Evolutionary conservation across 352 stramenopile species (phyloP).

Genomic region (Blastocystis sp.): DNA sequence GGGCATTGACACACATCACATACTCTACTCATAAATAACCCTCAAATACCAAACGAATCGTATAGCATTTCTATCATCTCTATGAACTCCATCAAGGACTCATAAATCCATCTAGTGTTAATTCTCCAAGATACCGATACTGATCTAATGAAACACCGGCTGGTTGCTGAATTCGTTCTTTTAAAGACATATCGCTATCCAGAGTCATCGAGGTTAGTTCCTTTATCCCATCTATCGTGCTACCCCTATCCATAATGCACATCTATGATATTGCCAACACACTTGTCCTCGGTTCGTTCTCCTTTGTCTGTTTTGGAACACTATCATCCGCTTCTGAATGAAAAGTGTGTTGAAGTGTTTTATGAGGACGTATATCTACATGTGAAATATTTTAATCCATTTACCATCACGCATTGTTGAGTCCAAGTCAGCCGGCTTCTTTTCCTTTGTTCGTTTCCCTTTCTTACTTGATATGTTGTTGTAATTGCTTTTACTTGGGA

Average conservation of each 20-base stretch:
- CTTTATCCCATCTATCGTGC: not conserved
- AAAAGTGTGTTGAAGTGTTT: not conserved
- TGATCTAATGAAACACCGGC: conserved; percentile 3
- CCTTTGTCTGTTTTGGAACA: not conserved
- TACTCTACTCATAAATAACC: conserved; percentile 7
- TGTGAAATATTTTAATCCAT: not conserved
- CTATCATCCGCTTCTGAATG: not conserved
- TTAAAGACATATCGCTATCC: not conserved
- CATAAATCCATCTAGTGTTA: conserved; percentile 40
- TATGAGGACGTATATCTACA: not conserved
- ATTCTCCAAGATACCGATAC: not conserved
- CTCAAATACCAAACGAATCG: not conserved
- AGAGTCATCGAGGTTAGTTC: conserved; percentile 22
- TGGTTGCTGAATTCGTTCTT: not conserved
- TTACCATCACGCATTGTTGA: conserved; percentile 27
- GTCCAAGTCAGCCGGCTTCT: conserved; percentile 37
- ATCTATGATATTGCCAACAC: not conserved
- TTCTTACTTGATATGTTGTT: not conserved
- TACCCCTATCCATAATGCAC: not conserved
- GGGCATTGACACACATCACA: conserved; percentile 30
- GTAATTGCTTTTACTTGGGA: conserved; percentile 17
- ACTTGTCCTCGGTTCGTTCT: not conserved
- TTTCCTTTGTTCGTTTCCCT: not conserved
- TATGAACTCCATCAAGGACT: conserved; percentile 28
- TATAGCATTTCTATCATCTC: conserved; percentile 35